These are phyloP conservation scores for Gyrodon lividus DNA, from an alignment of 768 basidiomycete genomes.

Conservation along the genomic window DNA sequence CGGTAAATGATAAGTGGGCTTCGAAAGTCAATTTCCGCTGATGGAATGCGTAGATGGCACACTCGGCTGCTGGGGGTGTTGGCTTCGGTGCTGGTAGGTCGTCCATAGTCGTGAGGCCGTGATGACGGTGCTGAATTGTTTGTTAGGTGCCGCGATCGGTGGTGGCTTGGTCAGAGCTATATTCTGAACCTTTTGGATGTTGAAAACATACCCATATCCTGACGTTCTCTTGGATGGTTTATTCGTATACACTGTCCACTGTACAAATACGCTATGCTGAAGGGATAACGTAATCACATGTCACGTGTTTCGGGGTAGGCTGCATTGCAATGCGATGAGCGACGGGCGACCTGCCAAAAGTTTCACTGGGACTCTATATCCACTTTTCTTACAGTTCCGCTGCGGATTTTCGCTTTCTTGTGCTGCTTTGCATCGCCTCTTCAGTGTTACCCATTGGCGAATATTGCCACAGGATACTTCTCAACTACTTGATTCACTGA, in stretches of 20 bases:
- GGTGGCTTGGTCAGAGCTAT: conserved; percentile 49
- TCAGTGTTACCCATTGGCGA: background rate
- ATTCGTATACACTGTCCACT: background rate
- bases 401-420: conserved; percentile 9
- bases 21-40: conserved; percentile 16
- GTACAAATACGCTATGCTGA: too few relatives aligned
- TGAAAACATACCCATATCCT: background rate
- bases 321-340: background rate
- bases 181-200: conserved; percentile 31
- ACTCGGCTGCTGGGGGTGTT: conserved; percentile 66
- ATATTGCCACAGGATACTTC: conserved; percentile 5
- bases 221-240: background rate
- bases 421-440: conserved; percentile 12
- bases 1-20: conserved; percentile 36
- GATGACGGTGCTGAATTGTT: background rate
- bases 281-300: conserved; percentile 20
- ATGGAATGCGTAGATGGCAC: conserved; percentile 43
- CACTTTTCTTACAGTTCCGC: background rate
- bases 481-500: background rate
- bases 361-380: background rate
- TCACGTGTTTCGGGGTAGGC: conserved; percentile 20
- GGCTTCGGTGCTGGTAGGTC: conserved; percentile 73
- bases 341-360: background rate
- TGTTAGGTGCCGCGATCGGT: conserved; percentile 50
- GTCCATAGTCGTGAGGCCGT: background rate